phyloP scores from a whole-genome alignment of 495 filamentous ascomycete genomes.

The Bacidia rubella region DNA sequence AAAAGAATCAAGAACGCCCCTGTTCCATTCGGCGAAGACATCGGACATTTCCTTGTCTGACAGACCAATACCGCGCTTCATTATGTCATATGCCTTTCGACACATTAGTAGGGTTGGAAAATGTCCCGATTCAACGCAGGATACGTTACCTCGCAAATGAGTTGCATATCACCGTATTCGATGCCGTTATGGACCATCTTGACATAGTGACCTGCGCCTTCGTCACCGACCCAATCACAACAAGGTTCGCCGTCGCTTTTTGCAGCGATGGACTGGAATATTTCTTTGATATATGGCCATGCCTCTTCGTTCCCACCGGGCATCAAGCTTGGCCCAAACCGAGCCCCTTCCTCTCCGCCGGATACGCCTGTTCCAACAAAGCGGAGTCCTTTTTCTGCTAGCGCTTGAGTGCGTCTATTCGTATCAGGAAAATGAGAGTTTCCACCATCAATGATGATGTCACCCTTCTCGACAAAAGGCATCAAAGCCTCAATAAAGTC shows the following conservation, averaged over 20 bases:
- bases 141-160: constrained; percentile 81
- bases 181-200: constrained; percentile 99
- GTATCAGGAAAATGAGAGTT: constrained; percentile 99
- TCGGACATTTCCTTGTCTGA: constrained; percentile 85
- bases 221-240: constrained; percentile 99
- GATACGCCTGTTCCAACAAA: constrained; percentile 98
- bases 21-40: constrained; percentile 93
- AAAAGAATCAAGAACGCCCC: constrained; percentile 96
- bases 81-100: constrained; percentile 90
- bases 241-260: constrained; percentile 94
- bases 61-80: constrained; percentile 90
- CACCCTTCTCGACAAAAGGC: constrained; percentile 74
- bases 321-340: constrained; percentile 95
- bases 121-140: not conserved
- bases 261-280: constrained; percentile 94
- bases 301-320: constrained; percentile 95
- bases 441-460: constrained; percentile 98
- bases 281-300: constrained; percentile 97
- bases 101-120: not conserved
- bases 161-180: constrained; percentile 99
- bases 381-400: constrained; percentile 73
- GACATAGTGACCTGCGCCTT: constrained; percentile 98
- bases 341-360: constrained; percentile 97
- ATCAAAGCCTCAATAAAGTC: constrained; percentile 96
- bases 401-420: constrained; percentile 86